Evolutionary conservation across 352 stramenopile species (phyloP).

Genomic region (Phytophthora syringae): DNA sequence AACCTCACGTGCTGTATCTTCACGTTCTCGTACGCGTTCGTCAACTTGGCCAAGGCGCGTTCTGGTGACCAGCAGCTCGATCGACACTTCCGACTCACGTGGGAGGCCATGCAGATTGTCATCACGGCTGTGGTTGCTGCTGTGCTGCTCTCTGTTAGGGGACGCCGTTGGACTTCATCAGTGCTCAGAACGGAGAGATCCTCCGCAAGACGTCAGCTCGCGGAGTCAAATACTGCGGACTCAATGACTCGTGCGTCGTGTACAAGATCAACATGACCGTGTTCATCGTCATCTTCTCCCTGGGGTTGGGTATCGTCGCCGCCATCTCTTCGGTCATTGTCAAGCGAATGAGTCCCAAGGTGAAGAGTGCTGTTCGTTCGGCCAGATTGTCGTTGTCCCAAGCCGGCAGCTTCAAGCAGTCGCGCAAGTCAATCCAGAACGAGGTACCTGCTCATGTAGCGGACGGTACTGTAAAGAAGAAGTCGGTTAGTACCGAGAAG

Average conservation of each 20-base stretch:
- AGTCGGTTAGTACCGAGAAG: background rate
- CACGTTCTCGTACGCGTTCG: slow-evolving; percentile 32
- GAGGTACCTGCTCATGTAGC: background rate
- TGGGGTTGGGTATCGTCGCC: slow-evolving; percentile 20
- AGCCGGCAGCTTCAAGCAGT: background rate
- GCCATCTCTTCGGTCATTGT: slow-evolving; percentile 21
- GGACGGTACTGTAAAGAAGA: slow-evolving; percentile 1
- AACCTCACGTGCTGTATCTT: slow-evolving; percentile 45
- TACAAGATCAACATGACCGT: slow-evolving; percentile 36
- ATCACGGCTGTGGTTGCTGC: slow-evolving; percentile 23
- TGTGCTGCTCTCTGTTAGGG: slow-evolving; percentile 8
- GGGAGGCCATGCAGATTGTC: slow-evolving; percentile 38
- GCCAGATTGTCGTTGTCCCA: slow-evolving; percentile 15
- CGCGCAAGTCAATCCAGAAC: background rate
- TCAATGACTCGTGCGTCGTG: slow-evolving; percentile 41
- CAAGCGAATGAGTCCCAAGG: slow-evolving; percentile 24
- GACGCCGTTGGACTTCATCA: slow-evolving; percentile 32
- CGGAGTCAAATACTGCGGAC: slow-evolving; percentile 28
- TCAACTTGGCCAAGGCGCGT: slow-evolving; percentile 29
- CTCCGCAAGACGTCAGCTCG: slow-evolving; percentile 27
- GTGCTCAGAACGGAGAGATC: slow-evolving; percentile 28
- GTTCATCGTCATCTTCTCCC: slow-evolving; percentile 24
- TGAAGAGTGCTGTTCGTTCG: slow-evolving; percentile 22
- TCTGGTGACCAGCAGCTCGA: slow-evolving; percentile 36
- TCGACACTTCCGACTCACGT: slow-evolving; percentile 34